phyloP scores from a whole-genome alignment of 768 basidiomycete species.

The Boletus bicolor region DNA sequence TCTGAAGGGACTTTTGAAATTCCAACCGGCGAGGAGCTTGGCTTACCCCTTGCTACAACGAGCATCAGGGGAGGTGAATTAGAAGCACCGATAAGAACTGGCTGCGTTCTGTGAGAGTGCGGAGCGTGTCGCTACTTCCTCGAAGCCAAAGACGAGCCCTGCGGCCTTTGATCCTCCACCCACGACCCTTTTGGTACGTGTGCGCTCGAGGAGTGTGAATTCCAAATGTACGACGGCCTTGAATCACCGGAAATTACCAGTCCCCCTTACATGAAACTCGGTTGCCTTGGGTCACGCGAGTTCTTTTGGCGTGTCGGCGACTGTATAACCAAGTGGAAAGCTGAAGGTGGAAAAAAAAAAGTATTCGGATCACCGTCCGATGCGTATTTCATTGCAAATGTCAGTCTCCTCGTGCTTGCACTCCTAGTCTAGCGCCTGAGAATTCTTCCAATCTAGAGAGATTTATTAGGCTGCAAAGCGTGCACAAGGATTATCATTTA shows the following conservation, averaged over 20 bases:
- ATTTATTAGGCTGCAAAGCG: conserved; percentile 5
- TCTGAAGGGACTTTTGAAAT: conserved; percentile 26
- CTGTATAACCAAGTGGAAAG: conserved; percentile 4
- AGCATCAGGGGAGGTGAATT: conserved; percentile 31
- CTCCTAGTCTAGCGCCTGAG: conserved; percentile 9
- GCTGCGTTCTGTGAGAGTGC: conserved; percentile 16
- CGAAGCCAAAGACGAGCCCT: conserved; percentile 12
- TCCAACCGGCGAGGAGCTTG: conserved; percentile 12
- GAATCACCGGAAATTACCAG: conserved; percentile 23
- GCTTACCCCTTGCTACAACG: conserved; percentile 23
- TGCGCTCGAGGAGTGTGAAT: conserved; percentile 8
- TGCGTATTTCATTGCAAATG: conserved; percentile 8
- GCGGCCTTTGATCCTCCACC: conserved; percentile 22
- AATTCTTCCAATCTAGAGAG: conserved; percentile 5
- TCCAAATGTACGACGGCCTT: conserved; percentile 4
- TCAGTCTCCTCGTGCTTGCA: neutral
- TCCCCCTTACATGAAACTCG: conserved; percentile 17
- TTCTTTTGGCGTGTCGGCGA: conserved; percentile 16
- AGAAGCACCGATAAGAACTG: conserved; percentile 19
- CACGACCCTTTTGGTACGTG: conserved; percentile 21
- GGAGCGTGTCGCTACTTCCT: conserved; percentile 13
- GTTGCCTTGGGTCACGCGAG: conserved; percentile 19
- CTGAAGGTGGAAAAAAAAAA: neutral
- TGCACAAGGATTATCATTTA: conserved; percentile 5
- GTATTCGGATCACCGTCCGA: conserved; percentile 2